A percentile compares a stretch with the other conserved stretches of the same genome.
Conservation (phyloP, 345 rosid genomes). For the Lumnitzera littorea region DNA sequence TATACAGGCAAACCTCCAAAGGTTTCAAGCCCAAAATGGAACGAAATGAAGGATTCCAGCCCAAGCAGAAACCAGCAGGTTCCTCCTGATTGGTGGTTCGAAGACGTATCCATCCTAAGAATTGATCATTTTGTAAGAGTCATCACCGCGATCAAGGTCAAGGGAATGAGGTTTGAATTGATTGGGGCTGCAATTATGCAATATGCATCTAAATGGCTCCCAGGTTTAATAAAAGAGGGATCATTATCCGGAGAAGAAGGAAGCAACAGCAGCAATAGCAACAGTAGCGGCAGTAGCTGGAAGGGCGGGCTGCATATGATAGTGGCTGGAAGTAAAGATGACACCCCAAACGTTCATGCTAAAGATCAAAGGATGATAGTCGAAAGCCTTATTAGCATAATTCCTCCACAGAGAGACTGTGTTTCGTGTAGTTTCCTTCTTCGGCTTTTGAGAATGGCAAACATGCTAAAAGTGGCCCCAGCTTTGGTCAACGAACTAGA, state of each 20-base stretch:
- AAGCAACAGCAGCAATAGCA: slow-evolving; percentile 42
- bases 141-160: slow-evolving; percentile 87
- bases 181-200: slow-evolving; percentile 85
- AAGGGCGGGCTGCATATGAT: slow-evolving; percentile 90
- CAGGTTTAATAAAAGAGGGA: slow-evolving; percentile 58
- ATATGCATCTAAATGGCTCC: slow-evolving; percentile 87
- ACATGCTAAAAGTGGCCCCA: slow-evolving; percentile 80
- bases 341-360: slow-evolving; percentile 31
- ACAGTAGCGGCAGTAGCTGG: slow-evolving; percentile 59
- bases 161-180: slow-evolving; percentile 88
- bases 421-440: slow-evolving; percentile 89
- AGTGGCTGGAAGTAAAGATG: slow-evolving; percentile 51
- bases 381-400: slow-evolving; percentile 83
- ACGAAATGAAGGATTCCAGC: slow-evolving; percentile 64
- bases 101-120: slow-evolving; percentile 87
- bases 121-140: slow-evolving; percentile 95
- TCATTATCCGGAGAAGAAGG: slow-evolving; percentile 41
- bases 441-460: slow-evolving; percentile 68
- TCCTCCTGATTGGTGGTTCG: slow-evolving; percentile 99
- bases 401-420: slow-evolving; percentile 84
- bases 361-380: slow-evolving; percentile 86
- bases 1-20: slow-evolving; percentile 66
- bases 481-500: slow-evolving; percentile 88
- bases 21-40: slow-evolving; percentile 82
- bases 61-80: slow-evolving; percentile 74